Evolutionary conservation across 2,329 filamentous ascomycete genomes (phyloP).

Genomic region (Cercospora sp.): DNA sequence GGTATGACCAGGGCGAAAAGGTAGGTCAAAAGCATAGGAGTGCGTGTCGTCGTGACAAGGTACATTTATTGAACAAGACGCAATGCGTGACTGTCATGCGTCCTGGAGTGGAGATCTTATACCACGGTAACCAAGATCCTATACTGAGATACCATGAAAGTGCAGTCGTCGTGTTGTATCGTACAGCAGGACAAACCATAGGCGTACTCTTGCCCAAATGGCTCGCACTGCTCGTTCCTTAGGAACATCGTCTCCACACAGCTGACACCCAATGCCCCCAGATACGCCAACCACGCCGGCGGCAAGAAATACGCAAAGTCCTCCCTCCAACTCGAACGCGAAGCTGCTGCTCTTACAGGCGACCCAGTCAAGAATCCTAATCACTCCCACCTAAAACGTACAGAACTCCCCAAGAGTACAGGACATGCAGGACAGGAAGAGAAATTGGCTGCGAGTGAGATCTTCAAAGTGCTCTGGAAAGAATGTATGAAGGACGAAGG

Average conservation of each 20-base stretch:
- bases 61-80: no score
- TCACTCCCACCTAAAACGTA: slow-evolving; percentile 19
- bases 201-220: no score
- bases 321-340: slow-evolving; percentile 37
- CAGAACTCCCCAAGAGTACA: slow-evolving; percentile 47
- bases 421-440: slow-evolving; percentile 51
- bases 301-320: slow-evolving; percentile 57
- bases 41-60: no score
- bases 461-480: slow-evolving; percentile 55
- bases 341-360: slow-evolving; percentile 23
- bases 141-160: no score
- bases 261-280: neutral
- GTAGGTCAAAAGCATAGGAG: neutral
- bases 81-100: no score
- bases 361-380: slow-evolving; percentile 18
- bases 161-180: no score
- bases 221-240: no score
- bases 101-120: no score
- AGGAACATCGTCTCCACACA: no score
- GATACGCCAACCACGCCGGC: slow-evolving; percentile 38
- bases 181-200: no score
- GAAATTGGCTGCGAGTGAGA: slow-evolving; percentile 52
- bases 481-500: slow-evolving; percentile 47
- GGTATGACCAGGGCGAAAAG: slow-evolving; percentile 61
- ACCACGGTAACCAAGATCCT: no score